Base-by-base conservation (phyloP, 495 filamentous ascomycete genomes). In the Tuber umbilicatum region DNA sequence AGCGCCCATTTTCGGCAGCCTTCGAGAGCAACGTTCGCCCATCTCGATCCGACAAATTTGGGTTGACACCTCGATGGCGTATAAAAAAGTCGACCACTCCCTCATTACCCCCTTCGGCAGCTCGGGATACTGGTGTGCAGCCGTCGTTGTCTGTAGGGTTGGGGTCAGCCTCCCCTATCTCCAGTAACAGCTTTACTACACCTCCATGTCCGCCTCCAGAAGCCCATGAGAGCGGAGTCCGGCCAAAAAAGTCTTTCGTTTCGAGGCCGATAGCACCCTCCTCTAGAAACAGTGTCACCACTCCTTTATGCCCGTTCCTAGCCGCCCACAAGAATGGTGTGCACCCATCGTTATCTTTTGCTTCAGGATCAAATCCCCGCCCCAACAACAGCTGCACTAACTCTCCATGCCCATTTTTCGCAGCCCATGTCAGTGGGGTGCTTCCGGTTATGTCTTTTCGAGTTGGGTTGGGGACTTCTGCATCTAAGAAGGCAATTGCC, bases 171-270 rank as follows among this genome's bases (percentile, higher is more conserved):
- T 47, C 70, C 42, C 71, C 60, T n/a, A 37, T 76, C 35, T 41
- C 74, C 19, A 81, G 73, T 31, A 83, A 72, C n/a, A 81, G 42
- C 69, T 74, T 67, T 39, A 83, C 79, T 42, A 78, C 69, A 39
- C 50, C 73, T 73, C 75, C 50, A 38, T 81, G 27, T 38, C 80
- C 79, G 21, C 70, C 71, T 41, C 72, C 73, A 77, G 83, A 83
- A 47, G 85, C 85, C 76, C 70, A 83, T 5, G 77, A 83, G 68
- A 87, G 81, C 39, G 85, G 82, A 14, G 81, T 85, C 37, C 79
- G 79, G 35, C 69, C 70, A 72, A 21, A 35, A 14, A 0, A 27
- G 42, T 71, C 45, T 40, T 35, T 75, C 5, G 75, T 47, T 40
- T 81, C 64, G 9, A 43, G n/a, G 42, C 73, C 68, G n/a, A 75